These are phyloP conservation scores for Fusarium transvaalense DNA, from an alignment of 2,329 filamentous ascomycete genomes.

Conservation along the genomic window DNA sequence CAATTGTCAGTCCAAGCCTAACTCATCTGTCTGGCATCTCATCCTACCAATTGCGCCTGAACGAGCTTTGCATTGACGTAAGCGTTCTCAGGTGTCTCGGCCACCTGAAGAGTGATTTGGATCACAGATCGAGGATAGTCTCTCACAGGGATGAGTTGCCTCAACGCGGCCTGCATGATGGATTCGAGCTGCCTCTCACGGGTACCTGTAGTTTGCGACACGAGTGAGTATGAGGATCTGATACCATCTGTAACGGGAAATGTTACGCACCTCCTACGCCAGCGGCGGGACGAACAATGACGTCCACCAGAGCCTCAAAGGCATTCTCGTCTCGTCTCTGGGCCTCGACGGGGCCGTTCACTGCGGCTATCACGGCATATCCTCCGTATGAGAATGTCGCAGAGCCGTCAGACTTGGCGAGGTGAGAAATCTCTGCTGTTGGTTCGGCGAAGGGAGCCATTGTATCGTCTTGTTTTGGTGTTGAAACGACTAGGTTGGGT, in stretches of 20 bases:
- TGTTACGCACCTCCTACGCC: constrained; percentile 78
- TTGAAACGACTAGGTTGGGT: constrained; percentile 13
- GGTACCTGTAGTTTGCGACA: constrained; percentile 63
- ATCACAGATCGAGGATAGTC: constrained; percentile 82
- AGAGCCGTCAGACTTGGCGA: constrained; percentile 83
- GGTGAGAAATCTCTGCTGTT: constrained; percentile 66
- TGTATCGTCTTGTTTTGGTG: constrained; percentile 32
- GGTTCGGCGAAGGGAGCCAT: constrained; percentile 65
- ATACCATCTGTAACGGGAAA: constrained; percentile 3
- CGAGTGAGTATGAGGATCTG: constrained; percentile 26
- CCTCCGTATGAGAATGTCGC: constrained; percentile 80
- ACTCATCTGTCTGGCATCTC: not conserved
- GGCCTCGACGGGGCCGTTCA: constrained; percentile 94
- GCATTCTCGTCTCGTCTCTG: constrained; percentile 89
- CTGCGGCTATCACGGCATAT: constrained; percentile 84
- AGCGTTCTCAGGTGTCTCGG: constrained; percentile 75
- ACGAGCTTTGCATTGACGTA: constrained; percentile 70
- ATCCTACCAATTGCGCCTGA: constrained; percentile 70
- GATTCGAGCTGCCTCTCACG: constrained; percentile 86
- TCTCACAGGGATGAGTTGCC: constrained; percentile 79
- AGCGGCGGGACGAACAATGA: constrained; percentile 86
- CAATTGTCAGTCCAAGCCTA: constrained; percentile 29
- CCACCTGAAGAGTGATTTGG: constrained; percentile 84
- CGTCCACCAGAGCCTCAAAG: constrained; percentile 90
- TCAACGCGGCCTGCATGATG: constrained; percentile 77